A percentile compares a stretch with the other conserved stretches of the same genome.
These are phyloP conservation scores for Aphanoascus verrucosus DNA, from an alignment of 2,329 filamentous ascomycete species.

Conservation along the genomic window DNA sequence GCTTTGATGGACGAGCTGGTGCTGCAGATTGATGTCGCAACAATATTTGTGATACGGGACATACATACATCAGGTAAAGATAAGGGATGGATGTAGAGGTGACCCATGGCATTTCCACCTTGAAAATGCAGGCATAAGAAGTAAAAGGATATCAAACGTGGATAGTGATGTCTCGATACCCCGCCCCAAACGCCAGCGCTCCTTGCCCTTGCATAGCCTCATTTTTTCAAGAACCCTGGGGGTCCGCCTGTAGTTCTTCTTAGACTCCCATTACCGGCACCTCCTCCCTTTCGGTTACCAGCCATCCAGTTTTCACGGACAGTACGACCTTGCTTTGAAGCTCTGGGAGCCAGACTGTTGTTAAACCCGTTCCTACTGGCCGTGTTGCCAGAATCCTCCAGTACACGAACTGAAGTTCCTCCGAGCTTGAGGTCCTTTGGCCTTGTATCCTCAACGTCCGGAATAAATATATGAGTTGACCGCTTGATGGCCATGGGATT, in stretches of 20 bases:
- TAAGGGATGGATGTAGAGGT: no score
- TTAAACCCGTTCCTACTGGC: slow-evolving; percentile 28
- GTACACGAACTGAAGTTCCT: slow-evolving; percentile 40
- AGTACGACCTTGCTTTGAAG: slow-evolving; percentile 31
- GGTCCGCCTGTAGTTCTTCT: slow-evolving; percentile 29
- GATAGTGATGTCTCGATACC: no score
- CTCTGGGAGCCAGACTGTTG: slow-evolving; percentile 36
- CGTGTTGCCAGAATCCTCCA: slow-evolving; percentile 25
- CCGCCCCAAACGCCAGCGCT: background rate
- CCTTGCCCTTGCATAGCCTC: background rate
- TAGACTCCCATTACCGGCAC: slow-evolving; percentile 24
- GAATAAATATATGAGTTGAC: slow-evolving; percentile 37
- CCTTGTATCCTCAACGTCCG: slow-evolving; percentile 39
- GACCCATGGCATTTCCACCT: no score
- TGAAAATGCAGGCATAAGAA: no score
- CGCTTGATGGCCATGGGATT: slow-evolving; percentile 15
- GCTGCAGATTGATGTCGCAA: no score
- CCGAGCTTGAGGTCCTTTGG: slow-evolving; percentile 43
- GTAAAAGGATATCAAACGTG: no score
- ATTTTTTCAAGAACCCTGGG: slow-evolving; percentile 31
- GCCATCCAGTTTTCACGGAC: slow-evolving; percentile 34
- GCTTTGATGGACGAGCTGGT: no score
- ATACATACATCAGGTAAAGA: no score
- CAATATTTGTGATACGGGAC: no score
- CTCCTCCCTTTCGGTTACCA: slow-evolving; percentile 23